Conservation (phyloP, 345 rosid species). For the Isatis tinctoria region DNA sequence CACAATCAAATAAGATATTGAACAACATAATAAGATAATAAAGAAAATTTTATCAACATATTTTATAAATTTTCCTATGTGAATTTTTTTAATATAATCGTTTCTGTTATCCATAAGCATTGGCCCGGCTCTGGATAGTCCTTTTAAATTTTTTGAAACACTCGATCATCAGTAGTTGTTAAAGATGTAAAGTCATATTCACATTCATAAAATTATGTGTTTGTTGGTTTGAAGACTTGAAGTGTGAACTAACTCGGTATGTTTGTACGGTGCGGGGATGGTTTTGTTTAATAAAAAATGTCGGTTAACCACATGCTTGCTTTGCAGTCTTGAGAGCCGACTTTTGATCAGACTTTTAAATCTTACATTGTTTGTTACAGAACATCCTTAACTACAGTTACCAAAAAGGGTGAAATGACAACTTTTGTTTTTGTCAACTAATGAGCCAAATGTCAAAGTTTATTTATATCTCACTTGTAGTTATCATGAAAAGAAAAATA, state of each 20-base stretch:
- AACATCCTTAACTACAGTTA: background rate
- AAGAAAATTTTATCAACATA: too few species aligned
- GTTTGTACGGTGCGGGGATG: background rate
- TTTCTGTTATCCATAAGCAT: too few species aligned
- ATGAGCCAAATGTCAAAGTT: background rate
- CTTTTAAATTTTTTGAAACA: background rate
- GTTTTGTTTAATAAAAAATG: background rate
- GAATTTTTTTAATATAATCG: too few species aligned
- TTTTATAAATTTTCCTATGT: too few species aligned
- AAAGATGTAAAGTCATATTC: background rate
- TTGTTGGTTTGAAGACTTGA: conserved; percentile 7
- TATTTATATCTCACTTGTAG: background rate
- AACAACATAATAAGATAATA: too few species aligned
- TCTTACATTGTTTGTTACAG: background rate
- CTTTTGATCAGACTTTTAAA: background rate
- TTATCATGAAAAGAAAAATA: background rate
- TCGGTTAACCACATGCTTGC: background rate
- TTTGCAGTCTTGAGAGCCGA: background rate
- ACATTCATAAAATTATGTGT: background rate
- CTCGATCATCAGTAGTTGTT: background rate
- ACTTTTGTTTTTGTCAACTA: too few species aligned
- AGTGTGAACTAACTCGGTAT: background rate
- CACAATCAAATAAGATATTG: too few species aligned
- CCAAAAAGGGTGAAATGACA: background rate
- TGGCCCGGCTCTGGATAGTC: too few species aligned